Evolutionary conservation across 345 rosid genomes (phyloP).

Genomic region (Dovyalis caffra): DNA sequence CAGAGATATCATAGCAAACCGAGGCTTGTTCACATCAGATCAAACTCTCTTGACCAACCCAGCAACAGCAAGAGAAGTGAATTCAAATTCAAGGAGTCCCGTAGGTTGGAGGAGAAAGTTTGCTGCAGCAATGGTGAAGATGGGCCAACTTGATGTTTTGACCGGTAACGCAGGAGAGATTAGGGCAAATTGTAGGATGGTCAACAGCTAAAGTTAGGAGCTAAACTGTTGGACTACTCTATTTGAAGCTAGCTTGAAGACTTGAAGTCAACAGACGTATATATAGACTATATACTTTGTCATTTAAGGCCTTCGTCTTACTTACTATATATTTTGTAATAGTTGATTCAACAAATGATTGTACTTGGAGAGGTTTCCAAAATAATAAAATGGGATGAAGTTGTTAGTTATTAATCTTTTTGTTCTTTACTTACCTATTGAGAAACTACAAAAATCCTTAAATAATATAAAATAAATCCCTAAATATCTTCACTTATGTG

Average conservation of each 20-base stretch:
- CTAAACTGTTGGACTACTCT: neutral
- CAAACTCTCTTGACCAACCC: slow-evolving; percentile 23
- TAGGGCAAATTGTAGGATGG: slow-evolving; percentile 18
- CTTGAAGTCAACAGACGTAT: neutral
- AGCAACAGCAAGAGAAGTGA: slow-evolving; percentile 15
- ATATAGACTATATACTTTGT: neutral
- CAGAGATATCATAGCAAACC: slow-evolving; percentile 11
- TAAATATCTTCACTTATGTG: no score
- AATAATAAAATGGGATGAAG: no score
- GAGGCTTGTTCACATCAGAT: slow-evolving; percentile 29
- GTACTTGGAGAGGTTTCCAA: no score
- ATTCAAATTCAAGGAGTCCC: slow-evolving; percentile 11
- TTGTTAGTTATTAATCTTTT: no score
- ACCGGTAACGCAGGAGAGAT: slow-evolving; percentile 23
- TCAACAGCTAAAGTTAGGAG: slow-evolving; percentile 10
- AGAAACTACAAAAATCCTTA: no score
- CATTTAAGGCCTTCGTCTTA: neutral
- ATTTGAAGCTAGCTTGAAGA: neutral
- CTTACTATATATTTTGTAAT: neutral
- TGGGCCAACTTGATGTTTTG: slow-evolving; percentile 20
- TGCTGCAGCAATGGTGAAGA: slow-evolving; percentile 31
- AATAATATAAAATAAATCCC: no score
- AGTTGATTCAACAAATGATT: no score
- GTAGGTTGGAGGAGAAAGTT: slow-evolving; percentile 19
- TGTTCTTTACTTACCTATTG: no score